Percentiles rank a stretch among this genome's conserved stretches.
phyloP scores from a whole-genome alignment of 805 yeast genomes.

The Groenewaldozyma tartarivorans region DNA sequence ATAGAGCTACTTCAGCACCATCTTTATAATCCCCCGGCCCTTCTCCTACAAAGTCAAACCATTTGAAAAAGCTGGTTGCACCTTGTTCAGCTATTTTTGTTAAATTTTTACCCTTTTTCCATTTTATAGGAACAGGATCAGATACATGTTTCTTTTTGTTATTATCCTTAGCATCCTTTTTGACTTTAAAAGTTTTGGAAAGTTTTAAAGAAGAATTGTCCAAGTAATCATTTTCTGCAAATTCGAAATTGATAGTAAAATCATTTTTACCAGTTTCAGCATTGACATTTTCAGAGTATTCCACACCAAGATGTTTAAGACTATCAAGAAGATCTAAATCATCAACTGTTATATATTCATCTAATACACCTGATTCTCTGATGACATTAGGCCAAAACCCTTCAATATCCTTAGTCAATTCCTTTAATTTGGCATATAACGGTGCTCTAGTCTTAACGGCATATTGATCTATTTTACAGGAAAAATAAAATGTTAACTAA shows the following conservation, averaged over 20 bases:
- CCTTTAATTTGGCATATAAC: conserved; percentile 49
- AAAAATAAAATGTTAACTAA: neutral
- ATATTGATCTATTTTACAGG: conserved; percentile 6
- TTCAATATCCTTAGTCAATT: conserved; percentile 45
- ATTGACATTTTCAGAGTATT: conserved; percentile 32
- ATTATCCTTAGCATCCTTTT: conserved; percentile 27
- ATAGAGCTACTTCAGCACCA: conserved; percentile 69
- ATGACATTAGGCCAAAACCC: conserved; percentile 83
- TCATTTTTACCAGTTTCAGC: conserved; percentile 31
- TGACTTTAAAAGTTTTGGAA: conserved; percentile 43
- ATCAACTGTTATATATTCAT: conserved; percentile 65
- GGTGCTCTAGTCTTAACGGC: conserved; percentile 37
- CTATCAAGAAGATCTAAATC: conserved; percentile 67
- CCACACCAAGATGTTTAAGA: conserved; percentile 54
- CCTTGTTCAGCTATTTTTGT: conserved; percentile 33
- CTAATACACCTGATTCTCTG: conserved; percentile 67
- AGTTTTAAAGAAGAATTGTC: conserved; percentile 41
- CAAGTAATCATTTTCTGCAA: conserved; percentile 42
- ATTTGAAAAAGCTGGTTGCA: conserved; percentile 70
- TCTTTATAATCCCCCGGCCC: conserved; percentile 67
- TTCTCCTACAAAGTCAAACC: conserved; percentile 77
- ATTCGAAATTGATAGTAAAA: conserved; percentile 52
- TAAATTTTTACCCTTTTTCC: conserved; percentile 69
- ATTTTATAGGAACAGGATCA: conserved; percentile 43
- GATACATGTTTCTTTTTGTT: conserved; percentile 37